Conservation (phyloP, 2,329 filamentous ascomycete species). For the Aspergillus sp. region DNA sequence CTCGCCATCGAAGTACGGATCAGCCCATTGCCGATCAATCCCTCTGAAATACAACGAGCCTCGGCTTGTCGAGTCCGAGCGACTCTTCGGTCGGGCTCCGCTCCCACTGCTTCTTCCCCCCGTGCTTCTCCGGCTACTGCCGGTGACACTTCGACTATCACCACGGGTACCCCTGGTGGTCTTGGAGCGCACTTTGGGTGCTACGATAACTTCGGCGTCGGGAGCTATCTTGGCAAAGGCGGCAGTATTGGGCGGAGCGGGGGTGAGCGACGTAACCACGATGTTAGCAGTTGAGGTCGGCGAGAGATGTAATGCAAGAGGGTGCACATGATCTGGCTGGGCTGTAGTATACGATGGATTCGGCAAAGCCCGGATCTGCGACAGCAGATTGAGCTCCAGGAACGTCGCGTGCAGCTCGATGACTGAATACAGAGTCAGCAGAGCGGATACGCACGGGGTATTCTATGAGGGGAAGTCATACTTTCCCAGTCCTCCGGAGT, state of each 20-base stretch:
- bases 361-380: conserved; percentile 88
- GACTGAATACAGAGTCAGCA: conserved; percentile 44
- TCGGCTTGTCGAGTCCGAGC: conserved; percentile 61
- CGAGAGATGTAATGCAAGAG: conserved; percentile 87
- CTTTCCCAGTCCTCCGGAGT: conserved; percentile 97
- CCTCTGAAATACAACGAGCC: conserved; percentile 71
- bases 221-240: conserved; percentile 90
- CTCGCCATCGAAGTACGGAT: conserved; percentile 77
- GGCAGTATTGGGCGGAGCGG: conserved; percentile 63
- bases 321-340: conserved; percentile 62
- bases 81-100: conserved; percentile 60
- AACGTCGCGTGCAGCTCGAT: conserved; percentile 97
- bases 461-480: conserved; percentile 31
- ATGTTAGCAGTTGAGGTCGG: conserved; percentile 95
- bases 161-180: conserved; percentile 60
- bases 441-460: not conserved
- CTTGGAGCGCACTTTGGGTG: conserved; percentile 82
- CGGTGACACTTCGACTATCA: conserved; percentile 77
- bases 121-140: conserved; percentile 72
- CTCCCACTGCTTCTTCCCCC: conserved; percentile 70
- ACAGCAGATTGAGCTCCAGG: conserved; percentile 87
- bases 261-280: conserved; percentile 77
- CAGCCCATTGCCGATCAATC: conserved; percentile 67
- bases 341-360: conserved; percentile 69
- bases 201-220: conserved; percentile 95